Base-by-base conservation (phyloP, 2,329 filamentous ascomycete genomes). In the Fusarium gaditjirri region DNA sequence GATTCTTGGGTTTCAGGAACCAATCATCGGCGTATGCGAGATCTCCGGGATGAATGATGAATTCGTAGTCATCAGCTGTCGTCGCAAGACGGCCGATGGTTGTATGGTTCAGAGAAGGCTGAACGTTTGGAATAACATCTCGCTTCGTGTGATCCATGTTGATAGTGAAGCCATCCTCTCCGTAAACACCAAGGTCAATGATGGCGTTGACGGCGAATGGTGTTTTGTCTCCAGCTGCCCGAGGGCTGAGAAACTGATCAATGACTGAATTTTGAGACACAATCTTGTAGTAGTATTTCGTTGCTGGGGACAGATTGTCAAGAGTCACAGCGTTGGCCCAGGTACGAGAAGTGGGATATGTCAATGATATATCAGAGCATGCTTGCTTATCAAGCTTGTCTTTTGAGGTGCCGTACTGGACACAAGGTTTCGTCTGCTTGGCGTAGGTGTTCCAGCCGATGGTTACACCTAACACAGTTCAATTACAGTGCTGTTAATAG, bases 391-490 rank as follows among this genome's bases (percentile, higher is more conserved):
- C 19, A 5, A 70, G 35, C 2, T 41, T n/a, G 12, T 66, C 39
- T 21, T 43, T 60, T 1, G 60, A 70, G 8, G 39, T 35, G 6
- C 67, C 67, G 21, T 70, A 70, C 16, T 70, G 29, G 2, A 70
- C 66, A 10, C 67, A 70, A 4, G 66, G 35, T 1, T 61, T 70
- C 2, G 12, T 16, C 52, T 70, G 67, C 13, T 70, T 54, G n/a
- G 60, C 61, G 9, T 70, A 70, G 5, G 67, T 70, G 11, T 70
- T 70, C 67, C 67, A 70, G 2, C 67, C 66, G 6, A 70, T 38
- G 1, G 67, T 70, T 0, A 70, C 43, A 43, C 66, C 66, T 69
- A n/a, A 1, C 8, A 10, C 0, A 7, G 3, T 2, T 36, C 7
- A 8, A 7, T 1, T 19, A 11, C 3, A 8, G 17, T 6, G 0